phyloP scores from a whole-genome alignment of 805 yeast genomes.

The Cyberlindnera xishuangbannaensis region DNA sequence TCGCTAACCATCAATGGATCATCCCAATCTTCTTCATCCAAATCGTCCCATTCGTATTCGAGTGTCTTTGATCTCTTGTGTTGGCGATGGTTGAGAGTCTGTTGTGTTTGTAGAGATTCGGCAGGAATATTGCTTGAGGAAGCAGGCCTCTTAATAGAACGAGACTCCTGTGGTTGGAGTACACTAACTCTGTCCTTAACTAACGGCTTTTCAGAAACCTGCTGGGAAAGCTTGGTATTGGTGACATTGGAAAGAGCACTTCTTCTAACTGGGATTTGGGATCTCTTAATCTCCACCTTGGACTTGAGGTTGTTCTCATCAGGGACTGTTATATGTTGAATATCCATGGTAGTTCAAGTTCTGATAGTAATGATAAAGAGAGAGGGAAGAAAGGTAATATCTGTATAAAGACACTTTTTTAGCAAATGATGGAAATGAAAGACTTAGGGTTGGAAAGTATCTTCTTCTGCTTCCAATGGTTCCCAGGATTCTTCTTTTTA shows the following conservation, averaged over 20 bases:
- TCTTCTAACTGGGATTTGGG: conserved; percentile 26
- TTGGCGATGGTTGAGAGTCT: no score
- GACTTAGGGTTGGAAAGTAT: no score
- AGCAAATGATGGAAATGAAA: no score
- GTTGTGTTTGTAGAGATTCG: background rate
- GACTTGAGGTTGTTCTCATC: conserved; percentile 21
- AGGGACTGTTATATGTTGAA: conserved; percentile 6
- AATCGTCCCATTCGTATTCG: conserved; percentile 42
- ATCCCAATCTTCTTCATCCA: conserved; percentile 62
- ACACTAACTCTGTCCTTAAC: no score
- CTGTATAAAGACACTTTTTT: background rate
- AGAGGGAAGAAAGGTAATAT: background rate
- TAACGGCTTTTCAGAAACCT: conserved; percentile 1
- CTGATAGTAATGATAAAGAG: background rate
- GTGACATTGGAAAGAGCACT: conserved; percentile 25
- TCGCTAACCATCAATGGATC: conserved; percentile 89
- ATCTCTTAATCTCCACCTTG: conserved; percentile 10
- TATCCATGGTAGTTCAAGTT: background rate
- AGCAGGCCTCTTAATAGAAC: conserved; percentile 41
- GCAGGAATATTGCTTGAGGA: conserved; percentile 16
- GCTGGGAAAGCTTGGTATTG: conserved; percentile 20
- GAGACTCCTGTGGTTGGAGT: conserved; percentile 1
- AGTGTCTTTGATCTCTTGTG: conserved; percentile 21
- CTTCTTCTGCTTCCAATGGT: no score
- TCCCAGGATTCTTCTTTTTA: no score